These are phyloP conservation scores for Coemansia reversa DNA, from an alignment of 192 early-diverging fungal species.

Conservation along the genomic window DNA sequence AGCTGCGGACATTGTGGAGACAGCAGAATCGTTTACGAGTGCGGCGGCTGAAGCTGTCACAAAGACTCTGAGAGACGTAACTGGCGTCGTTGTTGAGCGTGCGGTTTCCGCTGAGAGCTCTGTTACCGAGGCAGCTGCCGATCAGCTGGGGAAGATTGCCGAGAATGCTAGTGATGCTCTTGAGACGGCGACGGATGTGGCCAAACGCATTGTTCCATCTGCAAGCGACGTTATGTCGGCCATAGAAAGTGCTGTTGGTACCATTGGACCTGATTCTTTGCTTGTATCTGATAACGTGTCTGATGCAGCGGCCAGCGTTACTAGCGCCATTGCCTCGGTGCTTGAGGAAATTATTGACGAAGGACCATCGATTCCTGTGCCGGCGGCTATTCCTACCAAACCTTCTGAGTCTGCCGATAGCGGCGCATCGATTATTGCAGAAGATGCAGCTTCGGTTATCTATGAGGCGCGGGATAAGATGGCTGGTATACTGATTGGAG, in stretches of 20 bases:
- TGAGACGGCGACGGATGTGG: background rate
- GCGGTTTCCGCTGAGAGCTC: too few relatives aligned
- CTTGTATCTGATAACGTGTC: background rate
- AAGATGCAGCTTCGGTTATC: slow-evolving; percentile 43
- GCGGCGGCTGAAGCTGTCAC: too few relatives aligned
- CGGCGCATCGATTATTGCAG: slow-evolving; percentile 11
- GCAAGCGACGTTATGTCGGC: background rate
- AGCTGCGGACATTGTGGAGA: background rate
- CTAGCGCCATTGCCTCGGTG: background rate
- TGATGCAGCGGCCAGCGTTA: background rate
- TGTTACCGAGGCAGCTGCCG: too few relatives aligned
- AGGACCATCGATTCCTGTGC: slow-evolving; percentile 6
- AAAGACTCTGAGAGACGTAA: too few relatives aligned
- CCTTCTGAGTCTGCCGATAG: background rate
- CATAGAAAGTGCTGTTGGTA: background rate
- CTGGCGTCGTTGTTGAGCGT: too few relatives aligned
- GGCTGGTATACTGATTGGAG: slow-evolving; percentile 32
- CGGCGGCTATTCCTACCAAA: background rate
- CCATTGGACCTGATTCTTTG: slow-evolving; percentile 3
- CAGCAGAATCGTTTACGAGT: too few relatives aligned
- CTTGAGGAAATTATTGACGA: slow-evolving; percentile 1
- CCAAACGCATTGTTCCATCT: background rate
- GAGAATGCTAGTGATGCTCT: background rate
- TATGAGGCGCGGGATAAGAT: slow-evolving; percentile 44
- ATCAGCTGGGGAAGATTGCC: too few relatives aligned